Conservation (phyloP, 345 rosid species). For the Hirschfeldia incana region DNA sequence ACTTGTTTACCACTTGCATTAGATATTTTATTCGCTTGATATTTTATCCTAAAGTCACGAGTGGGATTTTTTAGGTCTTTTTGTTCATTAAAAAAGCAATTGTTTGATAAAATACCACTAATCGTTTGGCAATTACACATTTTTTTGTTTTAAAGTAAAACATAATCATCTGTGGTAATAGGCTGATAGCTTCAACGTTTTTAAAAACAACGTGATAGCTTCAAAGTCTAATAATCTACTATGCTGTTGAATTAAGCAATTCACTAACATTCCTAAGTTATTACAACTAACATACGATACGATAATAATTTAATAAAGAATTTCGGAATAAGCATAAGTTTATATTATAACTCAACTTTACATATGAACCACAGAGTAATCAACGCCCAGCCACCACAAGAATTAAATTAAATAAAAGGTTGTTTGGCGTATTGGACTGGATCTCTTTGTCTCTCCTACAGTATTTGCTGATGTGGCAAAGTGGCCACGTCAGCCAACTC, state of each 20-base stretch:
- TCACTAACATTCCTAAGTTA: not conserved
- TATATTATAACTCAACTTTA: conserved; percentile 7
- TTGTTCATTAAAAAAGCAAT: not conserved
- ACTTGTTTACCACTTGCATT: conserved; percentile 30
- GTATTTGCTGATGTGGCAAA: conserved; percentile 50
- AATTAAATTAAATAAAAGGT: conserved; percentile 4
- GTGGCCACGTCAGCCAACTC: conserved; percentile 43
- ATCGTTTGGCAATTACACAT: no score
- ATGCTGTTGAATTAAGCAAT: not conserved
- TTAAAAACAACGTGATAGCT: not conserved
- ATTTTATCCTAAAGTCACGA: conserved; percentile 27
- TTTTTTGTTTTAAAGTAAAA: not conserved
- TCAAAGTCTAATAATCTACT: not conserved
- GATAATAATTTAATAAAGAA: not conserved
- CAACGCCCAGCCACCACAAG: conserved; percentile 23
- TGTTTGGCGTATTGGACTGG: conserved; percentile 24
- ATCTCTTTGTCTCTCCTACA: conserved; percentile 18
- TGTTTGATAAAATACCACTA: no score
- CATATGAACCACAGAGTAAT: conserved; percentile 31
- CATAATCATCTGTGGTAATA: not conserved
- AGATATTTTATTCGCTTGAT: conserved; percentile 18
- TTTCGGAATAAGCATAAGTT: not conserved
- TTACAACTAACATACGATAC: not conserved
- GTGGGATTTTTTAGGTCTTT: not conserved
- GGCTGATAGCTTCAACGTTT: not conserved